A percentile compares a stretch with the other conserved stretches of the same genome.
Evolutionary conservation across 352 stramenopile species (phyloP).

Genomic region (Pythium oligandrum): DNA sequence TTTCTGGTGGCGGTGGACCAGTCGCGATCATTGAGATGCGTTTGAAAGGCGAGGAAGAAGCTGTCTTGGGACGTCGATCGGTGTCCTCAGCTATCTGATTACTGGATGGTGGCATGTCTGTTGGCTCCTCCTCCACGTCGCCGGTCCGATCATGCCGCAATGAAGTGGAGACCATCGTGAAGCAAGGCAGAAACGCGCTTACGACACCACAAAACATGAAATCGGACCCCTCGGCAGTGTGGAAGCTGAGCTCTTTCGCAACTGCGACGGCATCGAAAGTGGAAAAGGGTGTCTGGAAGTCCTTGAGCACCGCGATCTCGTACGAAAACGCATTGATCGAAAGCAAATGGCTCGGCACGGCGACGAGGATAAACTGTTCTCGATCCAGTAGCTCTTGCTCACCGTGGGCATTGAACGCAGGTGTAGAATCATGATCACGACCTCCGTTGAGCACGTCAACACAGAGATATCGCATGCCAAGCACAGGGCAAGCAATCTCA

Average conservation of each 20-base stretch:
- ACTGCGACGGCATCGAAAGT: slow-evolving; percentile 29
- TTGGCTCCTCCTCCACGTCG: too few relatives aligned
- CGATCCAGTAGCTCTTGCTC: slow-evolving; percentile 44
- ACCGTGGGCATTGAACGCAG: slow-evolving; percentile 39
- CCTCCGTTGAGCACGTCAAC: slow-evolving; percentile 11
- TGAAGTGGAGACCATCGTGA: slow-evolving; percentile 30
- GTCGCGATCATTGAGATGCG: slow-evolving; percentile 48
- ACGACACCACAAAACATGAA: slow-evolving; percentile 39
- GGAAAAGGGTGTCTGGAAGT: slow-evolving; percentile 33
- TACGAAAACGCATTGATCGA: slow-evolving; percentile 67
- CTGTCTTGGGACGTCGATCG: background rate
- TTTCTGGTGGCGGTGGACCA: slow-evolving; percentile 37
- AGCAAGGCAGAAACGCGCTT: slow-evolving; percentile 66
- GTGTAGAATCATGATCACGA: background rate
- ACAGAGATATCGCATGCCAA: slow-evolving; percentile 50
- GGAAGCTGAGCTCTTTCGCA: slow-evolving; percentile 55
- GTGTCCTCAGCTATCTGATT: slow-evolving; percentile 9
- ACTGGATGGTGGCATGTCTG: slow-evolving; percentile 1
- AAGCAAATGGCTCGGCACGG: slow-evolving; percentile 42
- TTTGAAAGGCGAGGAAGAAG: background rate
- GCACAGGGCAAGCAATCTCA: slow-evolving; percentile 38
- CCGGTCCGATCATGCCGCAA: slow-evolving; percentile 1
- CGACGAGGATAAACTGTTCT: slow-evolving; percentile 52
- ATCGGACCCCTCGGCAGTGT: slow-evolving; percentile 16
- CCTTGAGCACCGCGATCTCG: slow-evolving; percentile 44